Conservation (phyloP, 768 basidiomycete genomes). For the Paxillus involutus region DNA sequence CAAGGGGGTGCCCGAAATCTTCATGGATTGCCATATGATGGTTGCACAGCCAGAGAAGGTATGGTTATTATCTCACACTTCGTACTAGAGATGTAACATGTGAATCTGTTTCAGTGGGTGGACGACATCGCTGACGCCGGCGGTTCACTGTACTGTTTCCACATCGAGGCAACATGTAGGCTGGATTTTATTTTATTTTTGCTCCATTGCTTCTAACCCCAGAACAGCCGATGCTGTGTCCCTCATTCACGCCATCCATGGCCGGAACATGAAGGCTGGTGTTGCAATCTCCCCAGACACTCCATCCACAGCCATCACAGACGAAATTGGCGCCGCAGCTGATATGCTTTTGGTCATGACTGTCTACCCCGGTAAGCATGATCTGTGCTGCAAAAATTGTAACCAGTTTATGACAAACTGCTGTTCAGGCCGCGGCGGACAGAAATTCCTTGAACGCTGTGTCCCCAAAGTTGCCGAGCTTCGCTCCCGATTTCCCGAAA, state of each 20-base stretch:
- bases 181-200: constrained; percentile 5
- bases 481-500: constrained; percentile 85
- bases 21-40: constrained; percentile 99
- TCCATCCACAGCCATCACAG: constrained; percentile 82
- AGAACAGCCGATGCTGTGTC: constrained; percentile 63
- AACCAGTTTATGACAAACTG: neutral
- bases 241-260: constrained; percentile 79
- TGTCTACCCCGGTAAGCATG: constrained; percentile 78
- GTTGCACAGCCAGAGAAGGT: constrained; percentile 91
- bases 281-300: constrained; percentile 98
- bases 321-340: constrained; percentile 76
- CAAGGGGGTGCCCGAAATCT: constrained; percentile 89
- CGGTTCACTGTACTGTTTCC: constrained; percentile 94
- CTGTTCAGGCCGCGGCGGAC: constrained; percentile 79
- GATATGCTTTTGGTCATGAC: constrained; percentile 99
- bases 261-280: constrained; percentile 88
- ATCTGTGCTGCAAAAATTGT: neutral
- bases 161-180: constrained; percentile 89
- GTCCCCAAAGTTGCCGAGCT: constrained; percentile 92
- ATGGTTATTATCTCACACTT: neutral
- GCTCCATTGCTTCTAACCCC: constrained; percentile 3
- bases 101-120: constrained; percentile 70
- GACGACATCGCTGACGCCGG: constrained; percentile 94
- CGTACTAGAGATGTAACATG: neutral
- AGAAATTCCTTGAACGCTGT: constrained; percentile 93